phyloP scores from a whole-genome alignment of 2,329 filamentous ascomycete genomes.

The Didymella lethalis region DNA sequence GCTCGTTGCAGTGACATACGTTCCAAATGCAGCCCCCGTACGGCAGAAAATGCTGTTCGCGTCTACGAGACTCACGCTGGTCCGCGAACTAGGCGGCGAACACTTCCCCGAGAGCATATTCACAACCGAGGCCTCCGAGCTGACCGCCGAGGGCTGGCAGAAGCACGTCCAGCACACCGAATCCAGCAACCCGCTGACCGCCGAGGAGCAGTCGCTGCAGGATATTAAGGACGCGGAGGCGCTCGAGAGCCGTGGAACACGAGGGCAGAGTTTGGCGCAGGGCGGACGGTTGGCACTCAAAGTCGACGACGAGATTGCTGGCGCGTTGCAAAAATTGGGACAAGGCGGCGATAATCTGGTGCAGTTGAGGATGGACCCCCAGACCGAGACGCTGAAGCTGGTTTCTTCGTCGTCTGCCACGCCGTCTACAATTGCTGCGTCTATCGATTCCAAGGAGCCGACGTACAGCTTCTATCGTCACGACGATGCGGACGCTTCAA shows the following conservation, averaged over 20 bases:
- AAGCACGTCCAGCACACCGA: constrained; percentile 73
- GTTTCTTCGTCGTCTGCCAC: constrained; percentile 62
- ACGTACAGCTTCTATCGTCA: constrained; percentile 81
- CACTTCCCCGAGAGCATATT: constrained; percentile 81
- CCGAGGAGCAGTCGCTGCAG: constrained; percentile 75
- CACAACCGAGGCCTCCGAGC: constrained; percentile 72
- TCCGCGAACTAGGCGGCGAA: constrained; percentile 79
- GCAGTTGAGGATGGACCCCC: constrained; percentile 76
- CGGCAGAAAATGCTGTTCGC: constrained; percentile 89
- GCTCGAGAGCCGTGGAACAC: constrained; percentile 74
- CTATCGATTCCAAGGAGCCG: constrained; percentile 73
- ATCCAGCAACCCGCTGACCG: constrained; percentile 73
- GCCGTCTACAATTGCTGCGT: constrained; percentile 64
- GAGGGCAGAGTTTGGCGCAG: constrained; percentile 53
- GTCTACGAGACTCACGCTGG: constrained; percentile 75
- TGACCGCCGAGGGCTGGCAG: constrained; percentile 73
- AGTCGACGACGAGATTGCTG: constrained; percentile 68
- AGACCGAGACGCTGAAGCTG: constrained; percentile 73
- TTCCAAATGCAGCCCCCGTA: constrained; percentile 79
- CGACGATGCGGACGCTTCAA: constrained; percentile 62
- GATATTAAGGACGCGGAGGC: constrained; percentile 79
- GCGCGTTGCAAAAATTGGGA: constrained; percentile 68
- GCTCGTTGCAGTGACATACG: constrained; percentile 76
- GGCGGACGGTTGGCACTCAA: constrained; percentile 57
- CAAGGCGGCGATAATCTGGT: constrained; percentile 63